These are phyloP conservation scores for Quercus ilex DNA, from an alignment of 306 rosid species.

Conservation along the genomic window DNA sequence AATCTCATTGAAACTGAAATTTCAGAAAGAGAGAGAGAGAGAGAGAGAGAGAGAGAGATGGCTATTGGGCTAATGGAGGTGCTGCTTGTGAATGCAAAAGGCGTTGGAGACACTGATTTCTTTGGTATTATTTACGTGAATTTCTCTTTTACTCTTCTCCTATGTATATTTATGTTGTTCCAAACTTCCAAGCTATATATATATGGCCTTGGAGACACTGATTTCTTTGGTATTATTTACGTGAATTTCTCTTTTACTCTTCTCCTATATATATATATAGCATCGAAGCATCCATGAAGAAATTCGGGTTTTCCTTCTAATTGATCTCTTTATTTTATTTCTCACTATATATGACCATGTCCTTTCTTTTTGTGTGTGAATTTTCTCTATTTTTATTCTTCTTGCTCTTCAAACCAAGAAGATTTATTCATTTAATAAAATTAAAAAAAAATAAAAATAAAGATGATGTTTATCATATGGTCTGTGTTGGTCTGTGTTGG, in stretches of 20 bases:
- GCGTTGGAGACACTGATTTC: constrained; percentile 45
- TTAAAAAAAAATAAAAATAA: neutral
- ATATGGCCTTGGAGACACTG: constrained; percentile 36
- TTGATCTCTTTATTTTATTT: neutral
- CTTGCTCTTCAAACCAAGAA: neutral
- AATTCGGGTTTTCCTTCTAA: neutral
- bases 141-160: neutral
- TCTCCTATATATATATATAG: neutral
- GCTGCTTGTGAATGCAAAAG: constrained; percentile 45
- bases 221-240: constrained; percentile 48
- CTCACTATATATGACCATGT: neutral
- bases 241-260: neutral
- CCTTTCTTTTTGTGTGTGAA: neutral
- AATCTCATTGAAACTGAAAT: neutral
- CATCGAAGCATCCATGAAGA: neutral
- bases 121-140: constrained; percentile 36
- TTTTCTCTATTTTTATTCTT: neutral
- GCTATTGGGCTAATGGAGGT: constrained; percentile 53
- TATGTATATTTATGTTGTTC: too few relatives aligned
- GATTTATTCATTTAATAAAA: too few relatives aligned
- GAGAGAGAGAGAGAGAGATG: constrained; percentile 25
- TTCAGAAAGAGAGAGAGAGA: neutral
- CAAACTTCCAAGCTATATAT: too few relatives aligned
- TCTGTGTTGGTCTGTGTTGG: neutral
- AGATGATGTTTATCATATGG: neutral